phyloP scores from a whole-genome alignment of 768 basidiomycete species.

The Russula olivacea region DNA sequence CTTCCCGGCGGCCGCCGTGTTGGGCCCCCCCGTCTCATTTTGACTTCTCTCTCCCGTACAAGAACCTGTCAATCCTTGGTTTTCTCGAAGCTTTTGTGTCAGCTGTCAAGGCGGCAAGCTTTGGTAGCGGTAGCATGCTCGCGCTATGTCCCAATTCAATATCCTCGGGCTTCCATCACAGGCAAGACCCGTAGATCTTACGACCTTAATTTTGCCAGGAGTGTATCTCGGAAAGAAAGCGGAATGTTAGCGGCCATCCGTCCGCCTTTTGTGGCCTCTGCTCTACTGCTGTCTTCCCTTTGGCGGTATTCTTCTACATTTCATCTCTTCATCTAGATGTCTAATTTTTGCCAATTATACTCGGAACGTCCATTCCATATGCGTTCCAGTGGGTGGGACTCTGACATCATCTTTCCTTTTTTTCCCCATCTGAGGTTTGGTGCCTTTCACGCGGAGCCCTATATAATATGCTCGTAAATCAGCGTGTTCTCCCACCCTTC shows the following conservation, averaged over 20 bases:
- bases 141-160: neutral
- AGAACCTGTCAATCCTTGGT: neutral
- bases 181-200: neutral
- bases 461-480: neutral
- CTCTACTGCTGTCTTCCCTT: neutral
- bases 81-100: conserved; percentile 2
- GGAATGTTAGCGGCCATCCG: conserved; percentile 1
- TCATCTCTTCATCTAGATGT: neutral
- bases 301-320: conserved; percentile 1
- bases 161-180: neutral
- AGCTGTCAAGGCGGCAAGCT: neutral
- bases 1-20: neutral
- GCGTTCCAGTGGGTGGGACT: neutral
- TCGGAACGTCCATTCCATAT: conserved; percentile 15
- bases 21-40: no score
- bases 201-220: conserved; percentile 5
- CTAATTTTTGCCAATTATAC: neutral
- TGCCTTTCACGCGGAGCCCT: conserved; percentile 1
- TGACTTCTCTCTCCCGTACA: no score
- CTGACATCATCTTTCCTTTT: neutral
- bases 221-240: conserved; percentile 9
- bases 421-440: neutral
- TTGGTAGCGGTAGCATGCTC: neutral
- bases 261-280: neutral
- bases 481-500: neutral